These are phyloP conservation scores for Anastatica hierochuntica DNA, from an alignment of 345 rosid genomes.

Conservation along the genomic window DNA sequence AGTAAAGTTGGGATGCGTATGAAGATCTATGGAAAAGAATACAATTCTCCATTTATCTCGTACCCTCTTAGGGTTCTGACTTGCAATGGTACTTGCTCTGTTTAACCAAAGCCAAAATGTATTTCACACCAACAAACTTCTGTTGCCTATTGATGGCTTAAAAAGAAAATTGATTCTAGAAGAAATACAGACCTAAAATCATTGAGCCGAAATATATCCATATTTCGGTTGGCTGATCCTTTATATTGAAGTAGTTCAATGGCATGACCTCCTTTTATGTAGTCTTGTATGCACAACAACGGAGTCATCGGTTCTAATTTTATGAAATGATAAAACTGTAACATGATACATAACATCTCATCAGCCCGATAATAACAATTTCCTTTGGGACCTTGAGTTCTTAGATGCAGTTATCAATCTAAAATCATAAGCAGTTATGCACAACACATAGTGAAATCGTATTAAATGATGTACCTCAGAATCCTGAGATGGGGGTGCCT, in stretches of 20 bases:
- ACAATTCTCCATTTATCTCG: slow-evolving; percentile 40
- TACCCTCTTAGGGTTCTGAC: slow-evolving; percentile 57
- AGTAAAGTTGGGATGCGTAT: slow-evolving; percentile 45
- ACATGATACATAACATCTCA: slow-evolving; percentile 14
- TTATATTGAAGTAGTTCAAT: slow-evolving; percentile 47
- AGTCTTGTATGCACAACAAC: slow-evolving; percentile 34
- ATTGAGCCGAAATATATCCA: slow-evolving; percentile 62
- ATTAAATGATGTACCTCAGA: slow-evolving; percentile 66
- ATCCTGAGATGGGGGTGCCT: slow-evolving; percentile 31
- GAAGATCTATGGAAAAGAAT: slow-evolving; percentile 72
- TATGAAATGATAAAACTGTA: slow-evolving; percentile 57
- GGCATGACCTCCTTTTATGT: slow-evolving; percentile 43
- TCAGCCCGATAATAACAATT: slow-evolving; percentile 1
- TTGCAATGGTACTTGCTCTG: slow-evolving; percentile 63
- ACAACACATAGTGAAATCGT: background rate
- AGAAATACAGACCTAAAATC: slow-evolving; percentile 52
- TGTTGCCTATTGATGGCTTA: background rate
- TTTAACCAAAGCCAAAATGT: slow-evolving; percentile 6
- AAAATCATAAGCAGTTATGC: too few species aligned
- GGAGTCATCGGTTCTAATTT: slow-evolving; percentile 51
- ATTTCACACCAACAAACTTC: too few species aligned
- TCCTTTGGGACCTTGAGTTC: background rate
- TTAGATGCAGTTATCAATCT: too few species aligned
- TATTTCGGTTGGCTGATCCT: slow-evolving; percentile 57
- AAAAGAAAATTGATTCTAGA: background rate